These are phyloP conservation scores for Neurospora africana DNA, from an alignment of 495 filamentous ascomycete genomes.

Conservation along the genomic window DNA sequence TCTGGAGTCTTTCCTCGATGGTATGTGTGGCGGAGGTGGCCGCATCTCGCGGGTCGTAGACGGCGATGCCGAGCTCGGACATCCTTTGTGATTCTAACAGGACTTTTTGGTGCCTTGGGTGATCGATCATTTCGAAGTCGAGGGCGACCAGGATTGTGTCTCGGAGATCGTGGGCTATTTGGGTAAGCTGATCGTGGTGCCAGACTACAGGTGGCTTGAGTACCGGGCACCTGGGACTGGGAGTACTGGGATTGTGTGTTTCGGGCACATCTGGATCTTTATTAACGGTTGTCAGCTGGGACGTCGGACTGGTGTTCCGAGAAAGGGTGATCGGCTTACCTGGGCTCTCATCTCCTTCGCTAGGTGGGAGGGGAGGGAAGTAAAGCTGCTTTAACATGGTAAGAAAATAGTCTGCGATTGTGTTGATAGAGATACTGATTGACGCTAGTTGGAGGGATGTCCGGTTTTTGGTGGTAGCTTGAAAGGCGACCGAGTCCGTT, in stretches of 20 bases:
- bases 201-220: not conserved
- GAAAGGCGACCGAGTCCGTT: not conserved
- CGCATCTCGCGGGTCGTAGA: not conserved
- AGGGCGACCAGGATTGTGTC: not conserved
- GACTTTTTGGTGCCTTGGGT: not conserved
- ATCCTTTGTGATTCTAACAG: not conserved
- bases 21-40: not conserved
- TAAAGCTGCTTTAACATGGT: not conserved
- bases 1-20: not conserved
- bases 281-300: not conserved
- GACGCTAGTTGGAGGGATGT: not conserved
- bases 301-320: not conserved
- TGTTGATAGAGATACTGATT: not conserved
- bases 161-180: not conserved
- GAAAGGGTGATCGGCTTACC: not conserved
- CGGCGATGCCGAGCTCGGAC: not conserved
- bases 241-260: not conserved
- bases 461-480: rapidly evolving
- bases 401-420: not conserved
- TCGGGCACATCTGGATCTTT: not conserved
- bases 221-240: not conserved
- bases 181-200: not conserved
- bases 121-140: not conserved
- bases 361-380: not conserved
- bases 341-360: not conserved